phyloP scores from a whole-genome alignment of 306 rosid genomes.

The Senna tora region DNA sequence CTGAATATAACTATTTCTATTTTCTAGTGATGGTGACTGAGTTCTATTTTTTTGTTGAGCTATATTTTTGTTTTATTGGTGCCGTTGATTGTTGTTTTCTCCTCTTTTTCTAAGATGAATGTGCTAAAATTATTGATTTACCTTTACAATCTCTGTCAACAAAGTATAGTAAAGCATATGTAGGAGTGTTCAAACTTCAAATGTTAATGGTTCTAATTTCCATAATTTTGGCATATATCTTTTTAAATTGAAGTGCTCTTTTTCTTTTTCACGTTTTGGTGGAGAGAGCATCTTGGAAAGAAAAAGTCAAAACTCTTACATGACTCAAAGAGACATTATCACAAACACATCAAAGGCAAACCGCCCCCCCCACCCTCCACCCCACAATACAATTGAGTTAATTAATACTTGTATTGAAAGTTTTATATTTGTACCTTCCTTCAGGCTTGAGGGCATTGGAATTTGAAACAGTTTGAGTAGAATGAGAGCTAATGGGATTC shows the following conservation, averaged over 20 bases:
- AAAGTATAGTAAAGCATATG: neutral
- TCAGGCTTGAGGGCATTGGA: neutral
- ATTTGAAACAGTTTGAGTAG: constrained; percentile 10
- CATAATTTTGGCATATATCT: constrained; percentile 7
- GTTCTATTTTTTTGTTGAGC: too few species aligned
- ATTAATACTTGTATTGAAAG: neutral
- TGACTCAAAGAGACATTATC: neutral
- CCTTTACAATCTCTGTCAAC: neutral
- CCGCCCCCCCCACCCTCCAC: too few species aligned
- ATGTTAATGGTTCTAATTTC: constrained; percentile 23
- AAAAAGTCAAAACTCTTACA: constrained; percentile 1
- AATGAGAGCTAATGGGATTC: neutral
- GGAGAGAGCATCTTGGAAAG: constrained; percentile 8
- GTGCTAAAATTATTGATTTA: too few species aligned
- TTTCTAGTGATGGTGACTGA: too few species aligned
- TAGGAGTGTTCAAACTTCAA: too few species aligned
- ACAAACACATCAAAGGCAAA: neutral
- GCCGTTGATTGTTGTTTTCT: too few species aligned
- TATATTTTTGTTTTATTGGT: too few species aligned
- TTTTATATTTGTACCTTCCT: neutral
- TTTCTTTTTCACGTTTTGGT: constrained; percentile 7
- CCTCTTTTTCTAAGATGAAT: too few species aligned
- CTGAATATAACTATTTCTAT: too few species aligned
- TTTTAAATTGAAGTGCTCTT: neutral
- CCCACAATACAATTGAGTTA: neutral